phyloP scores from a whole-genome alignment of 257 asterid species.

The Solanum rostratum region DNA sequence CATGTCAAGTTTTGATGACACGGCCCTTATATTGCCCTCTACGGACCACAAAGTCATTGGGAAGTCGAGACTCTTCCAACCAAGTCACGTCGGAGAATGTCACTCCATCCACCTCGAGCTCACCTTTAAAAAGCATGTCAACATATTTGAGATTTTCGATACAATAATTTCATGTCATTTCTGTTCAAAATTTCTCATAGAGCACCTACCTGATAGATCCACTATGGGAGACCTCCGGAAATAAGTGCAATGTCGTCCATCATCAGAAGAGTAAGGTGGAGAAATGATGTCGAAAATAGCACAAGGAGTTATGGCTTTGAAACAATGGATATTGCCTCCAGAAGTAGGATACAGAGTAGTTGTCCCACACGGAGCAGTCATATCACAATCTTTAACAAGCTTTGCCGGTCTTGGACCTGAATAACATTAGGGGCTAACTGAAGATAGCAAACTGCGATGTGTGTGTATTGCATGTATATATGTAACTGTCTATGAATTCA shows the following conservation, averaged over 20 bases:
- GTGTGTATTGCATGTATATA: not conserved
- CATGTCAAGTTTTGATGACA: constrained; percentile 47
- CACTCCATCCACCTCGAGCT: constrained; percentile 68
- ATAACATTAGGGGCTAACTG: not conserved
- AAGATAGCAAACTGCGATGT: not conserved
- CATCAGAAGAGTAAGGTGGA: constrained; percentile 90
- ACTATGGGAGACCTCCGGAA: constrained; percentile 50
- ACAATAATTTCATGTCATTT: not conserved
- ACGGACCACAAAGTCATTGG: constrained; percentile 80
- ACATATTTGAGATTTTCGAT: not conserved
- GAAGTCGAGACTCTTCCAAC: constrained; percentile 88
- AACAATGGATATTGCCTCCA: constrained; percentile 95
- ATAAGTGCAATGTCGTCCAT: constrained; percentile 92
- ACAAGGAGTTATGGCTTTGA: constrained; percentile 86
- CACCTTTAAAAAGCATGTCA: constrained; percentile 23
- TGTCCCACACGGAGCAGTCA: constrained; percentile 81
- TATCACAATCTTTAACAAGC: constrained; percentile 59
- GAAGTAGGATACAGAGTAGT: constrained; percentile 74
- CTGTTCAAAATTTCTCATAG: not conserved
- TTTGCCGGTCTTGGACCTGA: constrained; percentile 79
- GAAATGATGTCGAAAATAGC: constrained; percentile 94
- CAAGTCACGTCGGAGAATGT: constrained; percentile 55
- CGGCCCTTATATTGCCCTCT: constrained; percentile 96
- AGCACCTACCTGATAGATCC: constrained; percentile 68
- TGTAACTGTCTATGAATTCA: not conserved